These are phyloP conservation scores for Coleophoma eucalyptorum DNA, from an alignment of 2,329 filamentous ascomycete species.

Conservation along the genomic window DNA sequence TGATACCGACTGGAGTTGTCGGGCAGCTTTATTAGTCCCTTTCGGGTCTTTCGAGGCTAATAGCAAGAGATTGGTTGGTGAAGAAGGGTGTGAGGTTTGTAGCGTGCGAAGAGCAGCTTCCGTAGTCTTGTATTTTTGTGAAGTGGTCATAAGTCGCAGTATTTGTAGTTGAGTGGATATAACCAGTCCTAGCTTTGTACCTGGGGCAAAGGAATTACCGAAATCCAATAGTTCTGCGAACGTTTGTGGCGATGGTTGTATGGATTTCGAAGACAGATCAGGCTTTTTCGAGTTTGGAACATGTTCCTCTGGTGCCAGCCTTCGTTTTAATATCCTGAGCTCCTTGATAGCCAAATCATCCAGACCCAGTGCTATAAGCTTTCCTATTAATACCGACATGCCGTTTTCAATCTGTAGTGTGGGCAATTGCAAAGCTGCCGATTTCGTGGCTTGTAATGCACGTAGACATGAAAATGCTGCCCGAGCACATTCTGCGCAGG, in stretches of 20 bases:
- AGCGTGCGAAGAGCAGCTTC: slow-evolving; percentile 55
- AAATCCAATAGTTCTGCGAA: slow-evolving; percentile 62
- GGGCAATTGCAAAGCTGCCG: slow-evolving; percentile 49
- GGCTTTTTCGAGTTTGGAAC: slow-evolving; percentile 18
- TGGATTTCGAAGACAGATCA: slow-evolving; percentile 29
- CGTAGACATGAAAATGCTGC: slow-evolving; percentile 63
- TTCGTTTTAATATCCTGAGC: slow-evolving; percentile 59
- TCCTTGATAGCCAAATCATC: slow-evolving; percentile 69
- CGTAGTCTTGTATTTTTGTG: slow-evolving; percentile 55
- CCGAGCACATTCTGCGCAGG: slow-evolving; percentile 58
- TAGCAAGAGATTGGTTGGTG: slow-evolving; percentile 54
- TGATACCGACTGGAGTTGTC: slow-evolving; percentile 63
- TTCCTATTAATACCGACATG: slow-evolving; percentile 65
- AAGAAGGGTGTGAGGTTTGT: slow-evolving; percentile 45
- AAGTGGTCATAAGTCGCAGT: slow-evolving; percentile 57
- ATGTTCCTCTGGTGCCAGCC: slow-evolving; percentile 45
- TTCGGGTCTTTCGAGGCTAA: slow-evolving; percentile 34
- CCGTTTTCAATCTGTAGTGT: slow-evolving; percentile 69
- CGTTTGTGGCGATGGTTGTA: slow-evolving; percentile 21
- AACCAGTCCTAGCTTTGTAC: slow-evolving; percentile 48
- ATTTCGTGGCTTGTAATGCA: slow-evolving; percentile 45
- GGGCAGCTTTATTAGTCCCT: slow-evolving; percentile 53
- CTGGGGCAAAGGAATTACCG: slow-evolving; percentile 36
- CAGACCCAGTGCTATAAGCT: slow-evolving; percentile 60
- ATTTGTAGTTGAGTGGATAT: slow-evolving; percentile 62